Evolutionary conservation across 352 stramenopile species (phyloP).

Genomic region (Phytophthora megakarya): DNA sequence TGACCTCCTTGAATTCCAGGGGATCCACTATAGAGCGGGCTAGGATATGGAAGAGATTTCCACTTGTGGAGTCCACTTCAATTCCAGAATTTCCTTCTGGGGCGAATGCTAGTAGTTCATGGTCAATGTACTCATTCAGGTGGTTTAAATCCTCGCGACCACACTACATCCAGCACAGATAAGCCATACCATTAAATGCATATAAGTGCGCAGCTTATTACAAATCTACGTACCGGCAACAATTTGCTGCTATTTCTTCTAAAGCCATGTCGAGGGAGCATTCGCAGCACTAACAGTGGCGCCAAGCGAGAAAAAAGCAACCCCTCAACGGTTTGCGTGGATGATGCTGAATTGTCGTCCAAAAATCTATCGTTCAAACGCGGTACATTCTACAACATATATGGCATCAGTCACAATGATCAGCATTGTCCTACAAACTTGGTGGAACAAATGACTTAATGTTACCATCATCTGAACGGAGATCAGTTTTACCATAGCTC

Average conservation of each 20-base stretch:
- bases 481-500: constrained; percentile 26
- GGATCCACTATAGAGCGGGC: constrained; percentile 54
- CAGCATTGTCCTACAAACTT: constrained; percentile 1
- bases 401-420: constrained; percentile 3
- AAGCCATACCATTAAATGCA: constrained; percentile 1
- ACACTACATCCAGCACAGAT: constrained; percentile 30
- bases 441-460: neutral
- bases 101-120: constrained; percentile 9
- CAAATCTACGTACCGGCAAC: constrained; percentile 30
- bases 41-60: constrained; percentile 45
- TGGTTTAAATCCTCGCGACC: constrained; percentile 41
- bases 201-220: neutral
- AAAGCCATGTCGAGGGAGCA: constrained; percentile 48
- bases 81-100: neutral
- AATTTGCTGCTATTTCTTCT: neutral
- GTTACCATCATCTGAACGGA: constrained; percentile 46
- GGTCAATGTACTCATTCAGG: constrained; percentile 33
- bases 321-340: constrained; percentile 41
- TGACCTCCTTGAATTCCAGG: constrained; percentile 82
- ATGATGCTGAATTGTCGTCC: constrained; percentile 43
- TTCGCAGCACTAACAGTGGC: constrained; percentile 64
- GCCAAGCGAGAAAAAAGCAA: constrained; percentile 68
- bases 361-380: constrained; percentile 54
- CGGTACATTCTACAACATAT: constrained; percentile 34
- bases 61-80: neutral